phyloP scores from a whole-genome alignment of 768 basidiomycete species.

The Calvatia gigantea region DNA sequence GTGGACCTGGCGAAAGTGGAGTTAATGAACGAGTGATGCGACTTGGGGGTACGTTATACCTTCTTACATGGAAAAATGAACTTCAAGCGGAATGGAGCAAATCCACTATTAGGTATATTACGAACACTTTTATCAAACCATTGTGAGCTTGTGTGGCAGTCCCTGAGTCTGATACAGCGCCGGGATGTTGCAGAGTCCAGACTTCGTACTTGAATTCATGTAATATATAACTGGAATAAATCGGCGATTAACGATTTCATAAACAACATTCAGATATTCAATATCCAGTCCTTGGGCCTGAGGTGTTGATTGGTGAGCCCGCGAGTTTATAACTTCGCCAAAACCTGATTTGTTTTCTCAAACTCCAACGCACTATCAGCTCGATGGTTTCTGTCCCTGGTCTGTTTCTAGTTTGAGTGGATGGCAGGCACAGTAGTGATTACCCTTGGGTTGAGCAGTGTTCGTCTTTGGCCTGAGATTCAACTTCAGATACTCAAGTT shows the following conservation, averaged over 20 bases:
- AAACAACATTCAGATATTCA: conserved; percentile 29
- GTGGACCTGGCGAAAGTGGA: neutral
- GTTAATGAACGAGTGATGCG: neutral
- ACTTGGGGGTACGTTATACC: too few species aligned
- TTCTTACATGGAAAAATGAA: too few species aligned
- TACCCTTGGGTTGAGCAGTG: conserved; percentile 1
- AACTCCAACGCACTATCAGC: conserved; percentile 20
- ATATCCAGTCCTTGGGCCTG: conserved; percentile 27
- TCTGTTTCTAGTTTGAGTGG: neutral
- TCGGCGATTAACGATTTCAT: too few species aligned
- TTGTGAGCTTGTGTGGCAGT: too few species aligned
- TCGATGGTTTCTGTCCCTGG: neutral
- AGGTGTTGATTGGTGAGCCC: conserved; percentile 22
- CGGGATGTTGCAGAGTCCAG: too few species aligned
- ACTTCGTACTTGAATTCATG: too few species aligned
- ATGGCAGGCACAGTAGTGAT: neutral
- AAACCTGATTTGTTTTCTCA: conserved; percentile 21
- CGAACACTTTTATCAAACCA: too few species aligned
- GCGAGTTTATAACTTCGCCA: conserved; percentile 24
- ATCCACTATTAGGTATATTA: too few species aligned
- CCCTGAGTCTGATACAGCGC: too few species aligned
- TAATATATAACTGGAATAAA: too few species aligned
- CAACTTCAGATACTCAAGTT: conserved; percentile 19
- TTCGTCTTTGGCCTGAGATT: conserved; percentile 11
- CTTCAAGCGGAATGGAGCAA: too few species aligned